These are phyloP conservation scores for Tylopilus rubrobrunneus DNA, from an alignment of 768 basidiomycete genomes.

Conservation along the genomic window DNA sequence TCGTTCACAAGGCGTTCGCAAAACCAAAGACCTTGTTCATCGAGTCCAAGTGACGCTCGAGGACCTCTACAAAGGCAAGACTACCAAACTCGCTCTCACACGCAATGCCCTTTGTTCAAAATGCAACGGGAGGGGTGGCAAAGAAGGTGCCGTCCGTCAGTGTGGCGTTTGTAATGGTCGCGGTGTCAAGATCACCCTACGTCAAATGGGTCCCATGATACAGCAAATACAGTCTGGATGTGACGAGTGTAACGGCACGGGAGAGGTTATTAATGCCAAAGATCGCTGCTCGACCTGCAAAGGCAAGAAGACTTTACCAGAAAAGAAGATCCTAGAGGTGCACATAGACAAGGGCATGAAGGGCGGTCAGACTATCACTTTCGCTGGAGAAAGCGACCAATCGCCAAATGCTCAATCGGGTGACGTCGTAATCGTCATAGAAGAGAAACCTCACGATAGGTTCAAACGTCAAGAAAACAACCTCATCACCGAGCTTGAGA, in stretches of 20 bases:
- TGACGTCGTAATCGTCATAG: conserved; percentile 91
- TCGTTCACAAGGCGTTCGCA: conserved; percentile 70
- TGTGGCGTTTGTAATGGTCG: conserved; percentile 83
- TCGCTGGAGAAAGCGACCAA: conserved; percentile 90
- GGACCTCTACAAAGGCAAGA: conserved; percentile 98
- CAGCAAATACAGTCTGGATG: conserved; percentile 97
- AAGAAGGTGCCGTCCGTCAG: conserved; percentile 87
- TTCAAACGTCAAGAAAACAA: conserved; percentile 90
- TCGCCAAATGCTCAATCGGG: conserved; percentile 85
- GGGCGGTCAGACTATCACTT: conserved; percentile 85
- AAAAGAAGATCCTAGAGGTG: conserved; percentile 97
- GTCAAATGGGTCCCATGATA: conserved; percentile 99
- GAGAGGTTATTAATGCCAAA: conserved; percentile 91
- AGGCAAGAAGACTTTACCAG: conserved; percentile 90
- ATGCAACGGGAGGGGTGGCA: conserved; percentile 96
- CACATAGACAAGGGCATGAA: conserved; percentile 99
- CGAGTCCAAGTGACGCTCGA: conserved; percentile 95
- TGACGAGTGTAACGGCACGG: conserved; percentile 89
- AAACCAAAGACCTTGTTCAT: conserved; percentile 98
- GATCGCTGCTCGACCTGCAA: conserved; percentile 91
- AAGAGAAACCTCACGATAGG: conserved; percentile 86
- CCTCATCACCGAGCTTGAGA: conserved; percentile 79
- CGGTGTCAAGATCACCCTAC: conserved; percentile 84
- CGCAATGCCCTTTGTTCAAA: conserved; percentile 91
- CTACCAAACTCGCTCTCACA: conserved; percentile 94